phyloP scores from a whole-genome alignment of 2,329 filamentous ascomycete species.

The Cladosporium sp. region DNA sequence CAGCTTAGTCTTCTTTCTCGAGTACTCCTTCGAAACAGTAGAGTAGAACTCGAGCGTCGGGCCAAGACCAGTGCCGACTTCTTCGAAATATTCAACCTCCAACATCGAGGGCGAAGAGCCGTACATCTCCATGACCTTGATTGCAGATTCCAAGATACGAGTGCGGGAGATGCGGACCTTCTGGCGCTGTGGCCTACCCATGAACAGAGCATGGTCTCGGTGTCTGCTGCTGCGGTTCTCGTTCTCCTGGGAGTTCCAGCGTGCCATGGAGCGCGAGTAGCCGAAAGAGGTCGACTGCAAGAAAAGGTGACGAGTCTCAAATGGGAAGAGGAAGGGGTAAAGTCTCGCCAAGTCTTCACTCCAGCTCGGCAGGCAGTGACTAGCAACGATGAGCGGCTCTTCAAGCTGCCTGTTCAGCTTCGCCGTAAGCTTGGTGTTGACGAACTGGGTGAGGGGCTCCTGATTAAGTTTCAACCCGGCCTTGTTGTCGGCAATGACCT shows the following conservation, averaged over 20 bases:
- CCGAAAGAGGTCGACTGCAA: conserved; percentile 97
- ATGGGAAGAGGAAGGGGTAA: conserved; percentile 96
- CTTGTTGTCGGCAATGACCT: conserved; percentile 76
- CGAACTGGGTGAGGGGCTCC: conserved; percentile 87
- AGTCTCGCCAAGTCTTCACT: conserved; percentile 88
- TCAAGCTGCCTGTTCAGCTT: conserved; percentile 96
- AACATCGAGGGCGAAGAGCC: conserved; percentile 93
- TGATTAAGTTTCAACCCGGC: conserved; percentile 65
- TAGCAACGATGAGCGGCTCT: conserved; percentile 93
- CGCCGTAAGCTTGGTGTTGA: conserved; percentile 96
- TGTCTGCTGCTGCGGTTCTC: conserved; percentile 76
- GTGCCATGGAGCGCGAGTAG: conserved; percentile 92
- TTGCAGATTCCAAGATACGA: conserved; percentile 92
- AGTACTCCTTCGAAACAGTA: conserved; percentile 93
- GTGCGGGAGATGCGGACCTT: conserved; percentile 95
- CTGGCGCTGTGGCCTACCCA: conserved; percentile 86
- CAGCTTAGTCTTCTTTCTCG: conserved; percentile 92
- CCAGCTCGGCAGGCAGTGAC: conserved; percentile 93
- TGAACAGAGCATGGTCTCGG: conserved; percentile 82
- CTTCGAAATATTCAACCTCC: conserved; percentile 97
- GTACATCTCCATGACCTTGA: conserved; percentile 99
- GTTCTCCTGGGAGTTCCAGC: conserved; percentile 78
- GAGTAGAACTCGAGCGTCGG: conserved; percentile 98
- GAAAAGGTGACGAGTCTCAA: conserved; percentile 95
- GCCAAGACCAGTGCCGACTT: conserved; percentile 92